Percentiles rank a stretch among this genome's conserved stretches.
Conservation (phyloP, 2,329 filamentous ascomycete species). For the Hyphodiscus sp. region DNA sequence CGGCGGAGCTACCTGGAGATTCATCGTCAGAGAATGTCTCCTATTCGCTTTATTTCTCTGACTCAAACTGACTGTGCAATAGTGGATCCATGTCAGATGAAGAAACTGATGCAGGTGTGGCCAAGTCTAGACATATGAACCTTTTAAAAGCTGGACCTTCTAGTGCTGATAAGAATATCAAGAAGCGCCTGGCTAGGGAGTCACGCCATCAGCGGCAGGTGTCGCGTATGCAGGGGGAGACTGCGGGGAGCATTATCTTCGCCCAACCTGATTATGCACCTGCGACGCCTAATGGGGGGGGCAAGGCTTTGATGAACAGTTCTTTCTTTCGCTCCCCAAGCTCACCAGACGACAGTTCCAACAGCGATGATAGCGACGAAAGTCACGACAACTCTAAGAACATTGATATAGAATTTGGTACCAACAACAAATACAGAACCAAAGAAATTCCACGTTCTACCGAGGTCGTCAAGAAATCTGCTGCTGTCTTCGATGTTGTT, state of each 20-base stretch:
- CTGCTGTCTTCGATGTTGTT: slow-evolving; percentile 18
- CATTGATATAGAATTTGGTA: background rate
- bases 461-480: background rate
- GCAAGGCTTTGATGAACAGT: background rate
- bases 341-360: background rate
- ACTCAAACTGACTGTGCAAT: background rate
- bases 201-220: background rate
- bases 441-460: slow-evolving; percentile 7
- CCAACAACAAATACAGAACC: slow-evolving; percentile 1
- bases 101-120: background rate
- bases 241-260: background rate
- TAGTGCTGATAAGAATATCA: background rate
- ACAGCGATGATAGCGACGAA: background rate
- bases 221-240: background rate
- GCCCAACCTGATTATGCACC: background rate
- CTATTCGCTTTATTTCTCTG: background rate
- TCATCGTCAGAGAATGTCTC: background rate
- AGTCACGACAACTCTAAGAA: background rate
- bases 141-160: background rate
- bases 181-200: background rate
- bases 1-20: background rate
- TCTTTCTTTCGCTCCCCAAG: background rate
- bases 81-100: background rate
- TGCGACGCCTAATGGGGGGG: background rate
- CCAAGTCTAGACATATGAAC: background rate